phyloP scores from a whole-genome alignment of 495 filamentous ascomycete species.

The Neurospora tetrasperma region DNA sequence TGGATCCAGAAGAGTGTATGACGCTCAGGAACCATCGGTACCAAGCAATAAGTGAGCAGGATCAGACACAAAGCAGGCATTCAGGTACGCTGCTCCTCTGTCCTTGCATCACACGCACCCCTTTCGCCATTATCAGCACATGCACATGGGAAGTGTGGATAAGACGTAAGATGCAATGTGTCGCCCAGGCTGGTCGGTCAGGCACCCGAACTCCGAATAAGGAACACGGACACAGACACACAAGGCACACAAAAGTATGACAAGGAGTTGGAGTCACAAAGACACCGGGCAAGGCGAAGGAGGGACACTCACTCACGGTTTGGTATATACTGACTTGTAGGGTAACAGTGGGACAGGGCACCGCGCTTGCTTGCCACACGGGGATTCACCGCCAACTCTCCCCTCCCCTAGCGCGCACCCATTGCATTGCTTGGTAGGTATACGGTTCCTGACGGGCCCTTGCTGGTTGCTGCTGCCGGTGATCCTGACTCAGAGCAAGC shows the following conservation, averaged over 20 bases:
- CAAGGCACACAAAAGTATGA: not conserved
- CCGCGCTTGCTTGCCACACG: not conserved
- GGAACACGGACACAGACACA: not conserved
- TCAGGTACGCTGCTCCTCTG: slow-evolving; percentile 2
- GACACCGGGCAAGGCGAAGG: not conserved
- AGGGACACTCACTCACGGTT: too few relatives aligned
- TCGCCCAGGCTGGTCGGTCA: not conserved
- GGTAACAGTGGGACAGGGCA: not conserved
- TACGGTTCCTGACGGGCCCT: not conserved
- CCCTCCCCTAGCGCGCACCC: not conserved
- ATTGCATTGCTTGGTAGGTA: not conserved
- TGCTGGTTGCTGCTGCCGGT: not conserved
- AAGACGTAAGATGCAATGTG: not conserved
- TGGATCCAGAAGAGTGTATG: not conserved
- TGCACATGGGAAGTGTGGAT: not conserved
- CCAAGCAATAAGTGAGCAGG: not conserved
- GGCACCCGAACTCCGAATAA: not conserved
- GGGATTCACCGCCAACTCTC: not conserved
- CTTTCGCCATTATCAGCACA: not conserved
- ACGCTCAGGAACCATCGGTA: slow-evolving; percentile 1
- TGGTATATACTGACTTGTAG: too few relatives aligned
- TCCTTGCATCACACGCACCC: not conserved
- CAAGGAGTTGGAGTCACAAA: not conserved
- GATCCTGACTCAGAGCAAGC: not conserved
- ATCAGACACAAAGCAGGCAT: slow-evolving; percentile 1